phyloP scores from a whole-genome alignment of 1,284 basidiomycete genomes.

The Trametes hirsuta region DNA sequence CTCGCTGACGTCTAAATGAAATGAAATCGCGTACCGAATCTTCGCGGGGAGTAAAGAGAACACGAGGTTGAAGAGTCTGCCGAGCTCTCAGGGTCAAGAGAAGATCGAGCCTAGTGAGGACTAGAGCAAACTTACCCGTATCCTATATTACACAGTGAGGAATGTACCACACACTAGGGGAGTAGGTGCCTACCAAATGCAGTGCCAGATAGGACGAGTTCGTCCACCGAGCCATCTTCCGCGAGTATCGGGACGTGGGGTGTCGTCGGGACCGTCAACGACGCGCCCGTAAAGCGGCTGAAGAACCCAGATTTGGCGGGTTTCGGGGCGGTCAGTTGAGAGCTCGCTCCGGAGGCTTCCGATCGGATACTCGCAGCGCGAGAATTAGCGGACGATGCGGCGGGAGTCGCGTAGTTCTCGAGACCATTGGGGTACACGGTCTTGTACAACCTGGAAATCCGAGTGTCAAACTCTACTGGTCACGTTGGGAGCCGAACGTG shows the following conservation, averaged over 20 bases:
- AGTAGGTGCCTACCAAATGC: conserved; percentile 60
- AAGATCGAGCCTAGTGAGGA: not conserved
- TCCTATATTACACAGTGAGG: conserved; percentile 22
- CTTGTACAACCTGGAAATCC: conserved; percentile 62
- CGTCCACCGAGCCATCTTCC: conserved; percentile 62
- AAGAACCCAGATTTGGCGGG: conserved; percentile 40
- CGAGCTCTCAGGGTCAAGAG: conserved; percentile 28
- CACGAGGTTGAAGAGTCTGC: conserved; percentile 76
- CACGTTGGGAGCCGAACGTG: conserved; percentile 9
- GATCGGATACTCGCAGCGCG: conserved; percentile 40
- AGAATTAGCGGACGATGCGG: conserved; percentile 47
- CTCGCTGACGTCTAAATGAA: not conserved
- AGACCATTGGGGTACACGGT: conserved; percentile 72
- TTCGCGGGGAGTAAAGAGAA: conserved; percentile 74
- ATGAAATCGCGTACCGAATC: conserved; percentile 51
- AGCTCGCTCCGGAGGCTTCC: conserved; percentile 31
- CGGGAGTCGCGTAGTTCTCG: conserved; percentile 52
- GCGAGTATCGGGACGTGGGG: conserved; percentile 22
- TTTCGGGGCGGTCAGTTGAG: conserved; percentile 30
- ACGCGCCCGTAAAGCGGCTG: conserved; percentile 39
- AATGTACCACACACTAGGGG: not conserved
- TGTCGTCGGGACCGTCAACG: conserved; percentile 24
- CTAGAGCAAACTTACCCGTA: conserved; percentile 31
- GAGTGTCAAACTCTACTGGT: not conserved
- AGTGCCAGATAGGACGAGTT: conserved; percentile 70